Evolutionary conservation across 1,139 yeast species (phyloP), one percentile per base, ranked within the genome.

Genomic region (Saccharomyces hybrid): DNA sequence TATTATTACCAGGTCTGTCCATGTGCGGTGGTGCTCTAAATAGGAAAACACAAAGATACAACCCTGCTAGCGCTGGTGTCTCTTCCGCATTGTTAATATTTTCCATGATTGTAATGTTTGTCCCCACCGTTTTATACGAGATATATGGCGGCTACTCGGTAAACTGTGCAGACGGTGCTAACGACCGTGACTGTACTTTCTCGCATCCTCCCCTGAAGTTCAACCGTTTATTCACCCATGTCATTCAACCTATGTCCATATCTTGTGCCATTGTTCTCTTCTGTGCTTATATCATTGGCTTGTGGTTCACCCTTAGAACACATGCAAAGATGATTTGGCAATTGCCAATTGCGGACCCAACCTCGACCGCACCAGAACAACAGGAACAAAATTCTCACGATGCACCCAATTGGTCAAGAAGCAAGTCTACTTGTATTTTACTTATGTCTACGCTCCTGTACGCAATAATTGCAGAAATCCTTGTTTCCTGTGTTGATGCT

Each of bases 301-400:
- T 93, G 52, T 85, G 89, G 80, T 93, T 93, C 69, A 93, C 99
- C 0, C 77, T 93, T 64, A 80, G 96, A 63, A 93, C 99, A 0
- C 99, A 93, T 70, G 99, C 99, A 0, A 93, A 96, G 1, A 76
- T 90, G 71, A 95, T 93, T 60, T 95, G 99, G 99, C 89, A 91
- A 52, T 81, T 82, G 3, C 85, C 83, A 8, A 77, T 77, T 20
- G 55, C 61, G n/a, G 63, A 59, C 16, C 61, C 57, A 48, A 51
- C 51, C 26, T 51, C 58, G 25, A 47, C 54, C 11, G 32, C 52
- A 3, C 48, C 46, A 20, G 52, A 47, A 14, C 41, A 47, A 6
- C 51, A 51, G 14, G 53, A 50, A 5, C 44, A 38, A 23, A 85
- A 88, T 4, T 96, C 96, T 0, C 99, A 93, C 63, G 98, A 91